Evolutionary conservation across 768 basidiomycete species (phyloP), one percentile per base, ranked within the genome.

Genomic region (Hemileccinum impolitum): DNA sequence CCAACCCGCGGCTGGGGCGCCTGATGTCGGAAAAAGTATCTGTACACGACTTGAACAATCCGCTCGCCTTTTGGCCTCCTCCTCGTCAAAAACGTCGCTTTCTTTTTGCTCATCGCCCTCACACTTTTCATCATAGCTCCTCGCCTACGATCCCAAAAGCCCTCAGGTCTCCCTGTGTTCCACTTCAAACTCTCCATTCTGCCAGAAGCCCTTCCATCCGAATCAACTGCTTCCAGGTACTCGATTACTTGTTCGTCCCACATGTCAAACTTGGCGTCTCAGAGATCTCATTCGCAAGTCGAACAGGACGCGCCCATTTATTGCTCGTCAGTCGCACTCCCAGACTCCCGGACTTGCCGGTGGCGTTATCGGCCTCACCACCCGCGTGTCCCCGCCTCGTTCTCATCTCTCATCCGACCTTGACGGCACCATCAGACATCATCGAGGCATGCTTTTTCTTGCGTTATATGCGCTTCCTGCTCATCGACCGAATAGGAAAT

Each of bases 151-250:
- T 61, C 92, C 94, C 85, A n/a, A 76, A 85, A 63, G 80, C 72
- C 3, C n/a, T n/a, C n/a, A n/a, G n/a, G n/a, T n/a, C 76, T 84
- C 32, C 84, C 87, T 5, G 85, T 94, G 7, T 83, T 83, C 0
- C 69, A 80, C 34, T 91, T 97, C 64, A 70, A 76, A 2, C 75
- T 98, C 1, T 84, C 88, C 0, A 85, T 95, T 21, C 68, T 98
- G 13, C 95, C 95, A 0, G 95, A 98, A 69, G 94, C 94, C 5
- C 74, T 74, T 36, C 91, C 92, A 0, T 77, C 80, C 10, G n/a
- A n/a, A 94, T 96, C 63, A 94, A 91, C 59, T 96, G 90, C 60
- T 92, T 96, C 73, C 92, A 97, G 64, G 93, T 92, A 0, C 69
- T 97, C 39, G 93, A 96, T 64, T 95, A 94, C 63, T 94, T 90